Base-by-base conservation (phyloP, 768 basidiomycete genomes). In the Agrocybe chaxingu region DNA sequence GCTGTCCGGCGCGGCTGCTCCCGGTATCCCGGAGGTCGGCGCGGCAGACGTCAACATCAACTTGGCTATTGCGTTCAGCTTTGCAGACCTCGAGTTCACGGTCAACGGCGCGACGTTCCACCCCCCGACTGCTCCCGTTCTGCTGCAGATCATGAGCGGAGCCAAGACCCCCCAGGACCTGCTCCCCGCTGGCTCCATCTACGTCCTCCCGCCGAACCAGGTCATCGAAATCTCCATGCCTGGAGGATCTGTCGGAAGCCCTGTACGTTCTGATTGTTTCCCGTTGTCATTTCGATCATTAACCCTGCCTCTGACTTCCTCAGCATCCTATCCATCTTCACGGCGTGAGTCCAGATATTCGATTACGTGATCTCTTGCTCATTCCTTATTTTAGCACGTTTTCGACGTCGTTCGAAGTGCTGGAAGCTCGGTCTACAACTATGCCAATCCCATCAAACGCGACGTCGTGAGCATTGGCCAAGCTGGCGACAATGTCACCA, bases 101-200 rank as follows among this genome's bases (percentile, higher is more conserved):
- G 77, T 57, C 30, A 74, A 76, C 45, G 64, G 64, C 2, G 61
- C 54, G 0, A 43, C 56, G 1, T 75, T 66, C 51, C 37, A 36
- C 5, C 60, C 70, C 1, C 81, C 81, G 0, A 66, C 69, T 0
- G 64, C 74, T 0, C 82, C 83, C 0, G 74, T 82, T 9, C 70
- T 85, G 8, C 71, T 83, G 11, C 83, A 85, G 54, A 78, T 84
- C 35, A 58, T 85, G 33, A 81, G 77, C 44, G 83, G 83, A 0
- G 75, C 75, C 4, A 65, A 64, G 32, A 66, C 69, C 12, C 71
- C 82, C 0, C 58, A 68, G 13, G 69, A 78, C 1, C 66, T 85
- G 12, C 63, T 84, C 29, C 84, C 81, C 0, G 13, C 48, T 0
- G 81, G 79, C 3, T 69, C 68, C 10, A 66, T 84, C 6, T 78